Conservation (phyloP, 2,329 filamentous ascomycete species). For the Colletotrichum sublineola region DNA sequence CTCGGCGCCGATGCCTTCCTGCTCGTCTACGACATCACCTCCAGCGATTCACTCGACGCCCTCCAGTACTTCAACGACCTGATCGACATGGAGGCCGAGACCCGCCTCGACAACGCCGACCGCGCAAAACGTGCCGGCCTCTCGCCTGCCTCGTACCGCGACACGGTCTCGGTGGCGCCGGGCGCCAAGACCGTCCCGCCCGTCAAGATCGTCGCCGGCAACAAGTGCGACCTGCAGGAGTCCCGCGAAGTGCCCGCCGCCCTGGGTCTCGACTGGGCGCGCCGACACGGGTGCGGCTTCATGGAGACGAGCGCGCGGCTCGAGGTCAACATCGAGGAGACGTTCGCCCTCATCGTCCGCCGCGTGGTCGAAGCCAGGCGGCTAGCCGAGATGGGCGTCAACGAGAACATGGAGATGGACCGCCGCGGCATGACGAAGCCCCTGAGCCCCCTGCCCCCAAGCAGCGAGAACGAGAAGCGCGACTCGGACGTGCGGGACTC, state of each 20-base stretch:
- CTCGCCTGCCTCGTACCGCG: slow-evolving; percentile 48
- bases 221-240: slow-evolving; percentile 86
- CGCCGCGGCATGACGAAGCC: slow-evolving; percentile 70
- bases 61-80: slow-evolving; percentile 85
- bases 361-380: slow-evolving; percentile 71
- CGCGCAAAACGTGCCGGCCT: slow-evolving; percentile 62
- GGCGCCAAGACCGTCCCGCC: slow-evolving; percentile 72
- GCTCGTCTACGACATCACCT: slow-evolving; percentile 90
- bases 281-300: slow-evolving; percentile 80
- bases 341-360: slow-evolving; percentile 78
- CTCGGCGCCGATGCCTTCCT: slow-evolving; percentile 86
- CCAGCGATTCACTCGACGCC: slow-evolving; percentile 74
- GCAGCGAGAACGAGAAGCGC: slow-evolving; percentile 58
- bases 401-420: slow-evolving; percentile 59
- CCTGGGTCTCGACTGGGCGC: slow-evolving; percentile 82
- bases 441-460: slow-evolving; percentile 64
- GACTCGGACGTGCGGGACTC: slow-evolving; percentile 60
- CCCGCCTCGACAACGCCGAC: slow-evolving; percentile 72
- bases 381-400: slow-evolving; percentile 62
- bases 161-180: slow-evolving; percentile 49
- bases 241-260: slow-evolving; percentile 77
- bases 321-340: slow-evolving; percentile 91
- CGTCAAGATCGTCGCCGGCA: slow-evolving; percentile 86
- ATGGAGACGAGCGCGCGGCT: slow-evolving; percentile 90
- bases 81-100: slow-evolving; percentile 86